phyloP scores from a whole-genome alignment of 78 protist genomes.

The Creolimax fragrantissima region DNA sequence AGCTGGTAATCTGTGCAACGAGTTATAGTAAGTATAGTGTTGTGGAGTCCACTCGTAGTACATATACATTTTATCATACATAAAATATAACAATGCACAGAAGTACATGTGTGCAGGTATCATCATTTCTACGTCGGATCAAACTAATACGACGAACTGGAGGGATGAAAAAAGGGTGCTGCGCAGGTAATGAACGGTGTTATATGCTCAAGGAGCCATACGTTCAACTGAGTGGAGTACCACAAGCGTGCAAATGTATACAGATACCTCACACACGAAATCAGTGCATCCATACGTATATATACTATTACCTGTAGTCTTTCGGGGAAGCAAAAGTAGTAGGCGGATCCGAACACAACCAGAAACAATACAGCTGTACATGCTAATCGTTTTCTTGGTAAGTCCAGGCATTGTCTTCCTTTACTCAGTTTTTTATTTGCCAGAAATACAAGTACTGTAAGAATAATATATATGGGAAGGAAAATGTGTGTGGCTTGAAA shows the following conservation, averaged over 20 bases:
- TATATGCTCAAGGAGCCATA: no score
- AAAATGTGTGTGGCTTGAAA: not conserved
- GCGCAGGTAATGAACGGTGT: not conserved
- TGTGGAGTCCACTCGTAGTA: not conserved
- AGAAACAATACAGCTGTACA: not conserved
- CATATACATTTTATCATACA: no score
- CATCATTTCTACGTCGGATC: not conserved
- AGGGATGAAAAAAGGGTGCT: not conserved
- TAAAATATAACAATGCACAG: no score
- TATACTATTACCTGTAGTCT: no score
- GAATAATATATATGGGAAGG: not conserved
- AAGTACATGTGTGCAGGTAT: not conserved
- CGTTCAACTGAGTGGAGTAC: no score
- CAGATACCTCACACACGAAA: no score
- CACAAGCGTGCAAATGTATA: no score
- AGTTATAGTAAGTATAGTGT: not conserved
- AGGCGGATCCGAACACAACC: no score
- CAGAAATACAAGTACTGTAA: not conserved
- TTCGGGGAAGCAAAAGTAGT: no score
- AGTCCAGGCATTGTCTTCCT: no score
- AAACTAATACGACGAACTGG: not conserved
- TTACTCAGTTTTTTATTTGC: not conserved
- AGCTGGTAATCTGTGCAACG: not conserved
- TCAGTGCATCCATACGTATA: no score
- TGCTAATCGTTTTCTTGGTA: not conserved